phyloP scores from a whole-genome alignment of 116 monocot genomes.

The Dioscorea cayenensis region DNA sequence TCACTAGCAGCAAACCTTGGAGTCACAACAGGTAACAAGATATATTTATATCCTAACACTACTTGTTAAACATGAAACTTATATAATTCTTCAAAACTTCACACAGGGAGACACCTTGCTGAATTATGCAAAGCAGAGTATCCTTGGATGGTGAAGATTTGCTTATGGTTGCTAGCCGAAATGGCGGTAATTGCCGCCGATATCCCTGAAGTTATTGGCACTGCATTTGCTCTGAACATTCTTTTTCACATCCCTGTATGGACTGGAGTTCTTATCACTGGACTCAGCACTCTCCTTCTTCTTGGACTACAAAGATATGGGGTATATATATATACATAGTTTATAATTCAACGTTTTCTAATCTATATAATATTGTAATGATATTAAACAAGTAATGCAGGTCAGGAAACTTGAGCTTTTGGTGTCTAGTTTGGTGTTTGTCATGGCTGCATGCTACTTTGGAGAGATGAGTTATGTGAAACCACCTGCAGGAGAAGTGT shows the following conservation, averaged over 20 bases:
- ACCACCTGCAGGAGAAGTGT: constrained; percentile 54
- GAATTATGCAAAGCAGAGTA: constrained; percentile 64
- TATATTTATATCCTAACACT: not conserved
- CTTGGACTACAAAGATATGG: constrained; percentile 80
- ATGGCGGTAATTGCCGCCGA: constrained; percentile 57
- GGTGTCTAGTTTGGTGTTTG: constrained; percentile 47
- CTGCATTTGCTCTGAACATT: constrained; percentile 75
- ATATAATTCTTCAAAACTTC: not conserved
- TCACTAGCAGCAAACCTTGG: constrained; percentile 77
- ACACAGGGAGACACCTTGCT: constrained; percentile 57
- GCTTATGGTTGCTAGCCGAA: constrained; percentile 45
- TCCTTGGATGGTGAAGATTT: constrained; percentile 30
- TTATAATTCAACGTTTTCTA: too few relatives aligned
- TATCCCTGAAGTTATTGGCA: constrained; percentile 80
- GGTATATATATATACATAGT: constrained; percentile 21
- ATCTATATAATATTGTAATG: too few relatives aligned
- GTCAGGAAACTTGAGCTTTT: constrained; percentile 59
- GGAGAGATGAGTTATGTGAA: constrained; percentile 62
- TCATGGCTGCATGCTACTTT: constrained; percentile 75
- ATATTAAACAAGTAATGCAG: not conserved
- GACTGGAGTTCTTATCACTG: constrained; percentile 64
- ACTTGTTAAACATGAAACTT: not conserved
- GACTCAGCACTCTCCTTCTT: constrained; percentile 65
- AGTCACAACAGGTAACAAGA: constrained; percentile 47
- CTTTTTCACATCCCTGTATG: constrained; percentile 68